phyloP scores from a whole-genome alignment of 176 grass and related monocot genomes.

The Bothriochloa decipiens region DNA sequence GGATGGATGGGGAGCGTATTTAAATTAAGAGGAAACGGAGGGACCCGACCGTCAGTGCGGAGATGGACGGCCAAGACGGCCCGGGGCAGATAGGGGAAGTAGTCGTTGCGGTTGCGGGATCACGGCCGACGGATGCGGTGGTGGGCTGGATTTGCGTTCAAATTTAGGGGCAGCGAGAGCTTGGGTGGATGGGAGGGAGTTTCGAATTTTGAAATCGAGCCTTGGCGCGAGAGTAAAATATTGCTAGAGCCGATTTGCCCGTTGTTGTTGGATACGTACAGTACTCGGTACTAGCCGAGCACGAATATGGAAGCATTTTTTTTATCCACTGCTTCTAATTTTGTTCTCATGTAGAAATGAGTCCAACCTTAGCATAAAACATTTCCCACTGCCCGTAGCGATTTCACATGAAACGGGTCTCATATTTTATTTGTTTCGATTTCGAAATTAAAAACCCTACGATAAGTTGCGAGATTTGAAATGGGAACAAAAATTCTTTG shows the following conservation, averaged over 20 bases:
- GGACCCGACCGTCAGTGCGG: conserved; percentile 25
- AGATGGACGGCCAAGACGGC: conserved; percentile 44
- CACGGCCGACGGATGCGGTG: neutral
- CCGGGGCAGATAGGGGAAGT: neutral
- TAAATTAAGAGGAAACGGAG: conserved; percentile 18
- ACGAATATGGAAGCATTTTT: neutral
- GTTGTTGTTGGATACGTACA: neutral
- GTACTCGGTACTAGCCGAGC: too few relatives aligned
- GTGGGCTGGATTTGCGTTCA: conserved; percentile 5
- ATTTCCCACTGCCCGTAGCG: neutral
- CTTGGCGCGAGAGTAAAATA: conserved; percentile 20
- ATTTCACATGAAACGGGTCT: neutral
- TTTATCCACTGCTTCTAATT: neutral
- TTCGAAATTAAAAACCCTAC: neutral
- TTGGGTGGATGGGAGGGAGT: conserved; percentile 15
- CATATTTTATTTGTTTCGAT: too few relatives aligned
- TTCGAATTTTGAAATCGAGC: conserved; percentile 44
- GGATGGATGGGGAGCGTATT: conserved; percentile 22
- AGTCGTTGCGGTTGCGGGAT: conserved; percentile 18
- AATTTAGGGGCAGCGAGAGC: neutral
- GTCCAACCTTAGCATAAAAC: too few relatives aligned
- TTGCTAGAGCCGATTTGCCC: neutral
- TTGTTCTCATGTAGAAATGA: neutral
- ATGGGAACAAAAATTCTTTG: neutral
- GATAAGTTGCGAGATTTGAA: neutral